Evolutionary conservation across 345 rosid genomes (phyloP), one percentile per base, ranked within the genome.

Genomic region (Gossypium sturtianum): DNA sequence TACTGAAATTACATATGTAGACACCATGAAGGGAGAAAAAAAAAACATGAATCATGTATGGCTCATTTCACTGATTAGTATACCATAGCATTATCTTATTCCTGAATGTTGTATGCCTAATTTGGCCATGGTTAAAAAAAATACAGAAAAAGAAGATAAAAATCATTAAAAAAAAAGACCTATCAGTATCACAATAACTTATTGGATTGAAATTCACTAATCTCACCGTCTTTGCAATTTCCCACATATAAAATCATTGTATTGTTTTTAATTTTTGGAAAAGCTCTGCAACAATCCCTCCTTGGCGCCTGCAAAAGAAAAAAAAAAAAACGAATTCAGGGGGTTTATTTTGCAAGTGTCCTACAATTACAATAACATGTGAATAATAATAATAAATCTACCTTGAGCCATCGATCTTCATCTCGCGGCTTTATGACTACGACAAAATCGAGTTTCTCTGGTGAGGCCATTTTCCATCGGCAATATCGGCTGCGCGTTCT

Each of bases 281-380:
- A 74, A 62, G 91, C 82, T 82, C 91, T 87, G 82, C 97, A 92
- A 64, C 94, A 92, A 69, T 94, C 94, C 74, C 93, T 88, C 69
- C 93, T 91, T 1, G 92, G 90, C 48, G 95, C 83, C 95, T 91
- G 90, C 82, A 79, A 74, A 76, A 73, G 1, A 4, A 29, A 62
- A 34, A 34, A 54, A 34, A 34, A 0, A 34, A 56, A 8, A 9
- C 6, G 4, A 56, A 56, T 19, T 19, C 3, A 23, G 13, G 60
- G 12, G 60, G 60, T 45, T 66, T 16, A 54, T 3, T 27, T 17
- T 15, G 44, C 34, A 12, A 27, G 44, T 29, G 44, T 69, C 9
- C 16, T 69, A 51, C 0, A 29, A 49, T 2, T 69, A 51, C 1
- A 29, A 69, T 27, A 51, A 9, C 16, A 16, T 17, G 3, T 15